A percentile compares a stretch with the other conserved stretches of the same genome.
phyloP scores from a whole-genome alignment of 257 asterid genomes.

The Petunia axillaris region DNA sequence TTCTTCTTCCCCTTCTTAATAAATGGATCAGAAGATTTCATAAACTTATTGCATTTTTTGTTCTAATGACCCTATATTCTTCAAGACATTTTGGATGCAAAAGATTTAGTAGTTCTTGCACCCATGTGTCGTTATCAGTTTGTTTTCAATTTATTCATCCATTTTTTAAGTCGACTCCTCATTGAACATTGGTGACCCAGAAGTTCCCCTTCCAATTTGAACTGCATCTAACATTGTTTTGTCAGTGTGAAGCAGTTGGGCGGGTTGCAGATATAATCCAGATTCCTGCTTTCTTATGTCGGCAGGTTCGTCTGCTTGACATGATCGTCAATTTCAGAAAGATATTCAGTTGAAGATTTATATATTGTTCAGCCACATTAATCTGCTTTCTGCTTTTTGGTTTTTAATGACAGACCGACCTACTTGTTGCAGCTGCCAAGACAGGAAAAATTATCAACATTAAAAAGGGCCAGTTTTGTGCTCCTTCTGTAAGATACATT shows the following conservation, averaged over 20 bases:
- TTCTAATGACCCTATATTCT: background rate
- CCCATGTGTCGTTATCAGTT: background rate
- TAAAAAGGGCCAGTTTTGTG: slow-evolving; percentile 96
- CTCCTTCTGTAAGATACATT: slow-evolving; percentile 62
- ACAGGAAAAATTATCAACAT: slow-evolving; percentile 86
- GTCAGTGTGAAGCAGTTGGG: slow-evolving; percentile 97
- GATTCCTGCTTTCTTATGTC: slow-evolving; percentile 97
- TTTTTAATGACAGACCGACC: slow-evolving; percentile 72
- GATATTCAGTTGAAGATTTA: background rate
- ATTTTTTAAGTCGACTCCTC: background rate
- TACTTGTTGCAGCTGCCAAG: slow-evolving; percentile 92
- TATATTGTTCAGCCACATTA: slow-evolving; percentile 15
- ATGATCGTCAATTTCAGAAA: background rate
- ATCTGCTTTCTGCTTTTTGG: background rate
- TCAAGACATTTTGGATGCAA: background rate
- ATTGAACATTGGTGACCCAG: background rate
- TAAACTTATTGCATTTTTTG: background rate
- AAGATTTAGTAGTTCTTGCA: background rate
- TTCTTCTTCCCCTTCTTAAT: background rate
- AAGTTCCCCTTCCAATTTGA: slow-evolving; percentile 17
- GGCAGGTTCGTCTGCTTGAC: slow-evolving; percentile 59
- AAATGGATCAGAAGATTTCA: background rate
- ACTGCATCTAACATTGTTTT: slow-evolving; percentile 26
- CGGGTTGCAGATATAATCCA: slow-evolving; percentile 94
- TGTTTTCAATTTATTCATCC: background rate